Conservation (phyloP, 768 basidiomycete genomes). For the Boletus tomentosulus region DNA sequence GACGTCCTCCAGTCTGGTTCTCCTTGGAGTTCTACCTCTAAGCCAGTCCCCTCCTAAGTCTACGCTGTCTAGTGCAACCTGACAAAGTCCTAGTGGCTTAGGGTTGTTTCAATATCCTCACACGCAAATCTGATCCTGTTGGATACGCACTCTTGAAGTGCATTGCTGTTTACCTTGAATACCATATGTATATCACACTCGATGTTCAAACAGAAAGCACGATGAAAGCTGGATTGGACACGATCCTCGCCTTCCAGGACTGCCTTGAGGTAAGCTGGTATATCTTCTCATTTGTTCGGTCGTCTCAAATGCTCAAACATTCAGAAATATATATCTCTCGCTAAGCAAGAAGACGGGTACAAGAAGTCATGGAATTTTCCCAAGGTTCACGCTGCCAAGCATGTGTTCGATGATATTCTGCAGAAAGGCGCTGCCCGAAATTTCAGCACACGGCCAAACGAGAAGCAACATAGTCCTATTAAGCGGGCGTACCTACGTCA, state of each 20-base stretch:
- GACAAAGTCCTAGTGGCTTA: too few relatives aligned
- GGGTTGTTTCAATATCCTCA: neutral
- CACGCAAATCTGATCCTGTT: neutral
- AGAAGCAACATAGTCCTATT: neutral
- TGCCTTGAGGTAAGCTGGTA: neutral
- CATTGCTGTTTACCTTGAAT: neutral
- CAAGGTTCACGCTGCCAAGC: neutral
- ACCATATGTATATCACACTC: neutral
- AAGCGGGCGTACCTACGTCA: neutral
- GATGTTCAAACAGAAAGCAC: neutral
- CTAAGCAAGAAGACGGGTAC: neutral
- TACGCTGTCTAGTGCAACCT: too few relatives aligned
- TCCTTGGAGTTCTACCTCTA: too few relatives aligned
- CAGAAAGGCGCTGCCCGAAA: neutral
- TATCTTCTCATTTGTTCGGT: too few relatives aligned
- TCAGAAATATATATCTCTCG: neutral
- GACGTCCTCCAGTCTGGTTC: too few relatives aligned
- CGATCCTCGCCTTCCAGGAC: neutral
- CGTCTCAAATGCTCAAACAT: neutral
- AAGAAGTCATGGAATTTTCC: neutral
- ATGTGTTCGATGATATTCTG: neutral
- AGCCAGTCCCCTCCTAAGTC: too few relatives aligned
- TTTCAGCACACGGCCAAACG: neutral
- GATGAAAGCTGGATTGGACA: neutral
- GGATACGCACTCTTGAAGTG: neutral